Percentiles rank a stretch among this genome's conserved stretches.
Evolutionary conservation across 495 filamentous ascomycete species (phyloP).

Genomic region (Penicillium cosmopolitanum): DNA sequence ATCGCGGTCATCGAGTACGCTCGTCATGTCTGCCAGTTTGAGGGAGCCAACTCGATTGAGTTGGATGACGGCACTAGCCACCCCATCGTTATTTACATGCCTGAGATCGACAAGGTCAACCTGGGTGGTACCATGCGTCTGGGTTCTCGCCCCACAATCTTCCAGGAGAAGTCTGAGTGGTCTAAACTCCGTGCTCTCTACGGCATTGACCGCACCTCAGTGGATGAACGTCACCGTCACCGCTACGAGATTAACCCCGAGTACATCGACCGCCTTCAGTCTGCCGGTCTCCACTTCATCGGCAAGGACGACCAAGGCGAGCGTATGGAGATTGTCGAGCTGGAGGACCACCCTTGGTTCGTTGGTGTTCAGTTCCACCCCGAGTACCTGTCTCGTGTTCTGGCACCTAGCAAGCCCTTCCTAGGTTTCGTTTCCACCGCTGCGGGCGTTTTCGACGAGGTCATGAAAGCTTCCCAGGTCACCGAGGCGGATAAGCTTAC

Average conservation of each 20-base stretch:
- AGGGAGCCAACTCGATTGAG: conserved; percentile 67
- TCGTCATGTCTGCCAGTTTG: conserved; percentile 67
- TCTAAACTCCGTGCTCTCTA: conserved; percentile 77
- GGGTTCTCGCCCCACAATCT: conserved; percentile 72
- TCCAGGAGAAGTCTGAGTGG: conserved; percentile 81
- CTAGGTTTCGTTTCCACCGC: conserved; percentile 85
- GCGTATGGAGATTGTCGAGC: conserved; percentile 90
- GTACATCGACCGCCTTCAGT: conserved; percentile 37
- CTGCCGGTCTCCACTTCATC: conserved; percentile 42
- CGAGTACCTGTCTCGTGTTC: conserved; percentile 75
- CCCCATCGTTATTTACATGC: conserved; percentile 85
- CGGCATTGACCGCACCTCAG: conserved; percentile 41
- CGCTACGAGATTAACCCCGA: conserved; percentile 51
- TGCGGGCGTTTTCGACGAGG: conserved; percentile 62
- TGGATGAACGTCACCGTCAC: conserved; percentile 55
- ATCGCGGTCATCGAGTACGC: conserved; percentile 90
- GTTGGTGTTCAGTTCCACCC: conserved; percentile 92
- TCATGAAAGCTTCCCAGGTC: conserved; percentile 29
- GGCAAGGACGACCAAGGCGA: conserved; percentile 82
- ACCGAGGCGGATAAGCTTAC: conserved; percentile 19
- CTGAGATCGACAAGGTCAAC: conserved; percentile 72
- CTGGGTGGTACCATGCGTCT: conserved; percentile 95
- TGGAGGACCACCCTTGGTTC: conserved; percentile 88
- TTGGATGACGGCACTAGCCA: conserved; percentile 59
- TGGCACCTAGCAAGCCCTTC: conserved; percentile 76